phyloP scores from a whole-genome alignment of 2,329 filamentous ascomycete species.

The Exophiala lecanii-corni region DNA sequence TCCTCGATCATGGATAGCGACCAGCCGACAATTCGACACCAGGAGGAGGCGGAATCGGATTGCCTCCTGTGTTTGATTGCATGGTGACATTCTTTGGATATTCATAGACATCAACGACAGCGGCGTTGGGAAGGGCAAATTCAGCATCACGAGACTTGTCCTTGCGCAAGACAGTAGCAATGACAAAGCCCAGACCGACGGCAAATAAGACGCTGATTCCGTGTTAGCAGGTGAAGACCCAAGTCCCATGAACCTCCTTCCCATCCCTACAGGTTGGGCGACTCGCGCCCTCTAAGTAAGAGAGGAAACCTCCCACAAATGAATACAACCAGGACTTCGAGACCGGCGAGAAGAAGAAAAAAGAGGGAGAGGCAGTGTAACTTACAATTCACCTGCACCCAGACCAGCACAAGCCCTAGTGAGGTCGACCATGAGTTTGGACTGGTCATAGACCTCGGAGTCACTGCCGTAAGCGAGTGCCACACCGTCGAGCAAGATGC shows the following conservation, averaged over 20 bases:
- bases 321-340: too few species aligned
- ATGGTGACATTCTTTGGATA: neutral
- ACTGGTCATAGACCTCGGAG: constrained; percentile 1
- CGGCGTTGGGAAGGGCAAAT: neutral
- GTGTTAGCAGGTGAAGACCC: neutral
- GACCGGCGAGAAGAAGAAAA: neutral
- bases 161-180: neutral
- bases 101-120: neutral
- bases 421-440: neutral
- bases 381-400: constrained; percentile 10
- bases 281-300: too few species aligned
- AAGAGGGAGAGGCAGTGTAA: constrained; percentile 2
- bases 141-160: neutral
- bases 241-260: too few species aligned
- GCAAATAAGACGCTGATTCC: neutral
- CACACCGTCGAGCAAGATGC: neutral
- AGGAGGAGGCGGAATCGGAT: neutral
- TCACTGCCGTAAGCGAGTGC: neutral
- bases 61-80: neutral
- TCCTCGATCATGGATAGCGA: neutral
- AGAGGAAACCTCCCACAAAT: too few species aligned
- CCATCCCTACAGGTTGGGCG: too few species aligned
- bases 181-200: neutral
- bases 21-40: neutral
- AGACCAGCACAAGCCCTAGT: constrained; percentile 4